Base-by-base conservation (phyloP, 352 stramenopile species). In the Globisporangium nagaii region DNA sequence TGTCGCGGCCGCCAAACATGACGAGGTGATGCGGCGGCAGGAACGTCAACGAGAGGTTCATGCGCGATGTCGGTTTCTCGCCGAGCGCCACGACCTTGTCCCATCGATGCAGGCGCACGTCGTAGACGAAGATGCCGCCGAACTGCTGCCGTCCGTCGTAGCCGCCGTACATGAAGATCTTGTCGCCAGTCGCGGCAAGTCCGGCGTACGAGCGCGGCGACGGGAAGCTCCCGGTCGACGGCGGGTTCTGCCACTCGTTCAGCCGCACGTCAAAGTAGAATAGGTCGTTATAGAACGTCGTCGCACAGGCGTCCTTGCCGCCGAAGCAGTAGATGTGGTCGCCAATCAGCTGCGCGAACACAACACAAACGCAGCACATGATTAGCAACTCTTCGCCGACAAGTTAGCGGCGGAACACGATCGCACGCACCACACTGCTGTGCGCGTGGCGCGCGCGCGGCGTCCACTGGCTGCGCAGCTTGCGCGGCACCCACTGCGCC, bases 301-400 rank as follows among this genome's bases (percentile, higher is more conserved):
- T 70, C 8, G 63, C 65, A 10, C 58, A 52, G 1, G 72, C 71
- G 56, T 86, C 74, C 56, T 83, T 84, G 49, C 80, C 80, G 43
- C 80, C 80, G 65, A 88, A 90, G 55, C 79, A 81, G 50, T 79
- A 90, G 17, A 90, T 45, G 30, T 80, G 75, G 30, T 77, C 73
- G n/a, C 71, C 70, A 1, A 88, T 39, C 1, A 82, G 56, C 69
- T 79, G 53, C 46, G 59, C 22, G 25, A 48, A 19, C 17, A 42
- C 4, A 44, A 55, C 9, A 54, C 24, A 28, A 43, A 49, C 6
- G 25, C 3, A 54, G 9, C 30, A 30, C 15, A 45, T 30, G 13
- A 6, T 28, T n/a, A n/a, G n/a, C n/a, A n/a, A n/a, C n/a, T n/a
- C n/a, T n/a, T n/a, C n/a, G n/a, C n/a, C n/a, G n/a, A n/a, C n/a